These are phyloP conservation scores for Phlyctochytrium planicorne DNA, from an alignment of 192 early-diverging fungal genomes.

Conservation along the genomic window DNA sequence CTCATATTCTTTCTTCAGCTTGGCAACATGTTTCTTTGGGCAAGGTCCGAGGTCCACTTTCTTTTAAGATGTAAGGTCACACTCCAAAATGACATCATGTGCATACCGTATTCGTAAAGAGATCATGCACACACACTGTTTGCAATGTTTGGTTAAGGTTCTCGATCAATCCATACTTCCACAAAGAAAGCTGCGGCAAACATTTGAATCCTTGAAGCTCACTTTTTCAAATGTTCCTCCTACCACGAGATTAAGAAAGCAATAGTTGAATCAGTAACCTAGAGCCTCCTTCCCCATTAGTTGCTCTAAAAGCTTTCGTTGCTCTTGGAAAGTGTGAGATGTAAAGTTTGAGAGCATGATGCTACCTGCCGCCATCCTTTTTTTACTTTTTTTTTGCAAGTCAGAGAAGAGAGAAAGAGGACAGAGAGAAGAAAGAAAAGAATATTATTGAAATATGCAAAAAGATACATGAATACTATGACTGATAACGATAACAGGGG, in stretches of 20 bases:
- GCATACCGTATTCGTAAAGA: conserved; percentile 36
- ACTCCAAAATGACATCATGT: not conserved
- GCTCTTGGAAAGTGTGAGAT: too few relatives aligned
- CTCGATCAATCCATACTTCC: conserved; percentile 26
- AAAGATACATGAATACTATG: too few relatives aligned
- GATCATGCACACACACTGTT: conserved; percentile 42
- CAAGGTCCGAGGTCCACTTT: conserved; percentile 57
- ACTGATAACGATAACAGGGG: too few relatives aligned
- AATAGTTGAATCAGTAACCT: conserved; percentile 16
- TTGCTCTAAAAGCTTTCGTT: conserved; percentile 35
- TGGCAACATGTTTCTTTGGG: conserved; percentile 46
- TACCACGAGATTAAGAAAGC: not conserved
- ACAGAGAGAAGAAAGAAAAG: too few relatives aligned
- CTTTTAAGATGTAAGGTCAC: conserved; percentile 8
- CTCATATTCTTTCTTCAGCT: conserved; percentile 52
- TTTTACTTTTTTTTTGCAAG: not conserved
- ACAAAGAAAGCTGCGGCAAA: conserved; percentile 49
- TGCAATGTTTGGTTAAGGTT: not conserved
- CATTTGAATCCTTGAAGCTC: conserved; percentile 36
- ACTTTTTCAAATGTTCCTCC: conserved; percentile 44
- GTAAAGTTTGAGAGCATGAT: too few relatives aligned
- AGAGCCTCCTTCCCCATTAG: conserved; percentile 56
- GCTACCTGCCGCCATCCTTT: not conserved
- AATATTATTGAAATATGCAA: too few relatives aligned
- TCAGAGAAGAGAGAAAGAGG: too few relatives aligned